Evolutionary conservation across 169 alveolate genomes (phyloP), one percentile per base, ranked within the genome.

Genomic region (Cryptosporidium meleagridis): DNA sequence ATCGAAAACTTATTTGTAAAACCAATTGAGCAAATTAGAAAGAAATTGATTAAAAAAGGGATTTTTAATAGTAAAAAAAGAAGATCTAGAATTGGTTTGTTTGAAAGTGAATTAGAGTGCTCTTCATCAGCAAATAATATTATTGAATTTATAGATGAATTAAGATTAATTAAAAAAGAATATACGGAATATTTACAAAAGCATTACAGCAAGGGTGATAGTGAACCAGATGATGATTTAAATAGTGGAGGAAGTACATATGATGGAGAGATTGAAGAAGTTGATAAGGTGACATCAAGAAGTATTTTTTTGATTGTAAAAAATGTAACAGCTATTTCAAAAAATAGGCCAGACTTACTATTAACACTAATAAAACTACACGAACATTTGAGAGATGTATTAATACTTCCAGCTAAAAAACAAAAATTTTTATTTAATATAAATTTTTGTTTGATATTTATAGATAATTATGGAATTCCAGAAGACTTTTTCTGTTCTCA

Each of bases 401-500:
- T 37, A 45, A n/a, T 59, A 33, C 39, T 80, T 29, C 75, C 89
- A 9, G 72, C 51, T 14, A 65, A 65, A 21, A 80, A 29, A n/a
- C 29, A 31, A 23, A 67, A 31, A 14, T 18, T 16, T 12, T 5
- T 37, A 9, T 44, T 26, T 41, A 5, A 80, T 44, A 37, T 80
- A n/a, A 65, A 41, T 62, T 59, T 39, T 48, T 61, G 45, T 9
- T 75, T 80, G 21, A 48, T 80, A 14, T 80, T 80, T 80, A 80
- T 80, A 10, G 89, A 80, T 29, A 80, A 80, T 48, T 59, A 41
- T 80, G 89, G 89, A 9, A 80, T 80, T 26, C 89, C 89, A 48
- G 89, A 80, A 1, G 89, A 80, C 21, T 62, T 80, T 21, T 65
- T 61, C 14, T 80, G 80, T 61, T 35, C 69, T 61, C 89, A 80